Percentiles rank a stretch among this genome's conserved stretches.
Conservation (phyloP, 1,284 basidiomycete species). For the Schizophyllum amplum region DNA sequence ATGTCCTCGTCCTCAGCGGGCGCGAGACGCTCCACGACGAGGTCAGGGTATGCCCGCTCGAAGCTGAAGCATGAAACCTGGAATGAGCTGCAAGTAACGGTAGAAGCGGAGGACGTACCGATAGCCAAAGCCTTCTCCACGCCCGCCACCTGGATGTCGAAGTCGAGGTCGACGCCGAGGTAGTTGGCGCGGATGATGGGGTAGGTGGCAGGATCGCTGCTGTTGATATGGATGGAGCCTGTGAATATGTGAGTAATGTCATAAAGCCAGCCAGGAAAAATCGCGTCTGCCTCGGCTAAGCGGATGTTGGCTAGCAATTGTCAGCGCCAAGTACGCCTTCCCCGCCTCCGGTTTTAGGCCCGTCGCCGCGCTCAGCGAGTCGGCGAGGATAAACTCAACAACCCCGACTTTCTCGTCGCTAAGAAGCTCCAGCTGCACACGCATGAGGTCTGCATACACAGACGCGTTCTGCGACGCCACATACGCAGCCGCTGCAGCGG, state of each 20-base stretch:
- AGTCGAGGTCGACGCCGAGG: constrained; percentile 38
- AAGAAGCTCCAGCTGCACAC: background rate
- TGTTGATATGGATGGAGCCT: constrained; percentile 36
- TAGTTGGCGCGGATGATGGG: constrained; percentile 41
- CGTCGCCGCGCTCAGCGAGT: background rate
- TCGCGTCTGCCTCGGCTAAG: background rate
- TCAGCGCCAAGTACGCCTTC: background rate
- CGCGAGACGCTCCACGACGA: background rate
- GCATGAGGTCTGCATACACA: background rate
- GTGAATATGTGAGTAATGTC: constrained; percentile 4
- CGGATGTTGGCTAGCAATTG: background rate
- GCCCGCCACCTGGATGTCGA: constrained; percentile 38
- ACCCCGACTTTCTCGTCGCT: background rate
- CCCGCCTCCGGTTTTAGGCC: background rate
- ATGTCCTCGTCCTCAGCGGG: background rate
- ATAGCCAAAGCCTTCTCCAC: constrained; percentile 36
- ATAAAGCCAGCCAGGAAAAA: too few species aligned
- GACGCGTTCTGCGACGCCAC: background rate
- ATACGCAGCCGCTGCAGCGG: background rate
- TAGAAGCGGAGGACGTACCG: constrained; percentile 16
- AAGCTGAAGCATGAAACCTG: background rate
- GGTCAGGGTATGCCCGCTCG: background rate
- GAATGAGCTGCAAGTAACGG: too few species aligned
- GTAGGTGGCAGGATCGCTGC: constrained; percentile 35
- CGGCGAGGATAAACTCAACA: background rate